Conservation (phyloP, 495 filamentous ascomycete genomes). For the Daldinia grandis region DNA sequence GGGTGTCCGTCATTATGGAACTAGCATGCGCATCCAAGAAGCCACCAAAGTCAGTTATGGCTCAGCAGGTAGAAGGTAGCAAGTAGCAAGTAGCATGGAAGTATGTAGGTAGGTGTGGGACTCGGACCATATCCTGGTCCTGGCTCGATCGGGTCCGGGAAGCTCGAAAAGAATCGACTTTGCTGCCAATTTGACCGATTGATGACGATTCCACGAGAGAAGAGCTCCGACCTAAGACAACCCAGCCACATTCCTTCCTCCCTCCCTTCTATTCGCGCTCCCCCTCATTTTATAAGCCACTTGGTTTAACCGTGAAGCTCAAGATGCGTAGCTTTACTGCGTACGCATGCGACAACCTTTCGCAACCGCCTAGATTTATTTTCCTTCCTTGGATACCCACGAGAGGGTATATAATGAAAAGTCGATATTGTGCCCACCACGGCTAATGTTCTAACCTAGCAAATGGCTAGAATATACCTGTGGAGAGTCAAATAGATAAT, state of each 20-base stretch:
- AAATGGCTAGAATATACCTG: conserved; percentile 10
- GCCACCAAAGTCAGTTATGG: conserved; percentile 31
- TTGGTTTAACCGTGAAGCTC: conserved; percentile 33
- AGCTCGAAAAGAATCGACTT: conserved; percentile 31
- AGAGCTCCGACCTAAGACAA: conserved; percentile 25
- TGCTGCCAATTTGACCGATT: conserved; percentile 20
- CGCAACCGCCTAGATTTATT: background rate
- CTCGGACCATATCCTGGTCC: conserved; percentile 36
- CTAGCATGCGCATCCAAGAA: conserved; percentile 31
- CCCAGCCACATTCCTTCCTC: conserved; percentile 28
- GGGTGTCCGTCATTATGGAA: conserved; percentile 33
- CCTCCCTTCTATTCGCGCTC: background rate
- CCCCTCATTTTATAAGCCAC: conserved; percentile 35
- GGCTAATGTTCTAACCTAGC: conserved; percentile 10
- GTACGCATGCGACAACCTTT: background rate
- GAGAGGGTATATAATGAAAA: conserved; percentile 14
- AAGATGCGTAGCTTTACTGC: conserved; percentile 16
- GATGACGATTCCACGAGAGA: conserved; percentile 32
- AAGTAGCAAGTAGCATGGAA: background rate
- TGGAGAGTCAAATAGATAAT: conserved; percentile 8
- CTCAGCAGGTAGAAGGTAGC: conserved; percentile 13
- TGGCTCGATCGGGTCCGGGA: conserved; percentile 36
- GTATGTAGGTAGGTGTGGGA: conserved; percentile 24
- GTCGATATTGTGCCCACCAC: background rate
- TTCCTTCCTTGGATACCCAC: background rate